Evolutionary conservation across 768 basidiomycete genomes (phyloP).

Genomic region (Trametes cingulata): DNA sequence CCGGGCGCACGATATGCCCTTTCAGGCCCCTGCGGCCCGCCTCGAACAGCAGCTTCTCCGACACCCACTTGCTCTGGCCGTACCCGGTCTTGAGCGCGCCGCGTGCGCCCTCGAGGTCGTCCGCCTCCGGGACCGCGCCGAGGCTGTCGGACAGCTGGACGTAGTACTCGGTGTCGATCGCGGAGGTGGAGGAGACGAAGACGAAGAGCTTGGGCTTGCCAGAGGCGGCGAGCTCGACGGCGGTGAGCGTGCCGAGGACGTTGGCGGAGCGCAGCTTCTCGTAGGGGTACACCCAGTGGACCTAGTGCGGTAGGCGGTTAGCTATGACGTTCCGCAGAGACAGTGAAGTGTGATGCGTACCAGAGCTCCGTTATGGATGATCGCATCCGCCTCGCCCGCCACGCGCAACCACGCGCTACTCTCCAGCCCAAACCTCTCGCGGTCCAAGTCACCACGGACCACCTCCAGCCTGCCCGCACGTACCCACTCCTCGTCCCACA

Average conservation of each 20-base stretch:
- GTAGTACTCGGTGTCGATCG: constrained; percentile 89
- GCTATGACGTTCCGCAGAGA: not conserved
- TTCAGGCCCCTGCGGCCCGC: constrained; percentile 83
- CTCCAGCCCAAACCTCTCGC: constrained; percentile 72
- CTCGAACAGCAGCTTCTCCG: constrained; percentile 91
- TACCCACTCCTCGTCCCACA: constrained; percentile 90
- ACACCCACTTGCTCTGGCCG: constrained; percentile 98
- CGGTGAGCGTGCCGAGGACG: constrained; percentile 87
- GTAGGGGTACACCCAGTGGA: constrained; percentile 99
- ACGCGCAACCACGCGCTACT: constrained; percentile 65
- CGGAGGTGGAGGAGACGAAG: constrained; percentile 96
- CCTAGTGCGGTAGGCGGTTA: constrained; percentile 44
- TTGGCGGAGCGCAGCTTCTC: constrained; percentile 89
- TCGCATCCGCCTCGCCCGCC: constrained; percentile 70
- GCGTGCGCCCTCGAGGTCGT: constrained; percentile 86
- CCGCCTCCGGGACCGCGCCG: constrained; percentile 80
- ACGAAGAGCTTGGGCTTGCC: constrained; percentile 77
- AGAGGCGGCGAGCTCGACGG: constrained; percentile 74
- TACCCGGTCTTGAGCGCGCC: constrained; percentile 83
- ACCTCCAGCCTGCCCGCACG: constrained; percentile 67
- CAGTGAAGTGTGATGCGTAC: constrained; percentile 45
- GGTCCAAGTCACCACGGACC: constrained; percentile 80
- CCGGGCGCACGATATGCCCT: constrained; percentile 88
- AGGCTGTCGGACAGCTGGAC: constrained; percentile 77
- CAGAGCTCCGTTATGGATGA: constrained; percentile 96